These are phyloP conservation scores for Rhizopogon sp. DNA, from an alignment of 768 basidiomycete genomes.

Conservation along the genomic window DNA sequence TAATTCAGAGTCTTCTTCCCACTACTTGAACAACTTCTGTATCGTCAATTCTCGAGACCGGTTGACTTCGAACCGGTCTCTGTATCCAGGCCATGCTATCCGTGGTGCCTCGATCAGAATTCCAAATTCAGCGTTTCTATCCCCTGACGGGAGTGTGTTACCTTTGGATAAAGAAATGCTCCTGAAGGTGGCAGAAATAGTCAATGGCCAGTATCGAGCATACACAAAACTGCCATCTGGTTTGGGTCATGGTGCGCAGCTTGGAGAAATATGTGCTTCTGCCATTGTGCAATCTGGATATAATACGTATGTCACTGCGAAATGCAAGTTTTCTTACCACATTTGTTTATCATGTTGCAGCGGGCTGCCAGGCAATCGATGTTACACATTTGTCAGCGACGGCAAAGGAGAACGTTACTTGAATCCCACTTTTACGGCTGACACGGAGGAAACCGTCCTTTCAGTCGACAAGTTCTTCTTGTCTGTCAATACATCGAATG, in stretches of 20 bases:
- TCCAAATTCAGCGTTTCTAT: neutral
- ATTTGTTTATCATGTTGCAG: neutral
- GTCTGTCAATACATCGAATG: too few species aligned
- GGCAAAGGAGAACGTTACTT: neutral
- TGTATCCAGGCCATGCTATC: neutral
- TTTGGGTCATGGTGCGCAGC: neutral
- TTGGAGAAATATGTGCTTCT: neutral
- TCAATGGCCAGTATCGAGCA: neutral
- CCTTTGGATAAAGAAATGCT: neutral
- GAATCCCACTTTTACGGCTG: neutral
- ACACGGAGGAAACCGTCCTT: too few species aligned
- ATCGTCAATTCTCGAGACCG: neutral
- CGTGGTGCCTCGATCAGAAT: too few species aligned
- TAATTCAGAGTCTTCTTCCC: neutral
- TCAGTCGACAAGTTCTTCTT: too few species aligned
- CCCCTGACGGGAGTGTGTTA: neutral
- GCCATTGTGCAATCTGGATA: neutral
- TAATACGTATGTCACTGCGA: neutral
- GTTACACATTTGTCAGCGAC: neutral
- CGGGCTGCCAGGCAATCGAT: neutral
- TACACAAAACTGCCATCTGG: neutral
- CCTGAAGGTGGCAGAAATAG: neutral
- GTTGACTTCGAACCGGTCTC: neutral
- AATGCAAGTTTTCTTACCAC: too few species aligned
- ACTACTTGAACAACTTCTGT: neutral